Percentiles rank a stretch among this genome's conserved stretches.
These are phyloP conservation scores for Diplodia intermedia DNA, from an alignment of 2,329 filamentous ascomycete genomes.

Conservation along the genomic window DNA sequence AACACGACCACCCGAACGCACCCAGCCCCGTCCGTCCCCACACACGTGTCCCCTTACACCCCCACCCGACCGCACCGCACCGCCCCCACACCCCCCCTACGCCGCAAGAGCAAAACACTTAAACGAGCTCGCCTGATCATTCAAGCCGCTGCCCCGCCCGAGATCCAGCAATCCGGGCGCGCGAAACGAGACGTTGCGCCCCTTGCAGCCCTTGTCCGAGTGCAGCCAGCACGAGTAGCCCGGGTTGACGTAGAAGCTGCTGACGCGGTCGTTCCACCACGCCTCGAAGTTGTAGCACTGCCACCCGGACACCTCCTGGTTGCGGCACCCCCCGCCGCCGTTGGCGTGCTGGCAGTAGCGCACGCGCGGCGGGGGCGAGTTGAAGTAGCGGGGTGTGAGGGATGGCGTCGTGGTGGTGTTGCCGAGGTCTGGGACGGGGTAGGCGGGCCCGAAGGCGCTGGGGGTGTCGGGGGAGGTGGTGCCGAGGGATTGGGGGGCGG, in stretches of 20 bases:
- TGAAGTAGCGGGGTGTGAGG: neutral
- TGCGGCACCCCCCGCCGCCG: neutral
- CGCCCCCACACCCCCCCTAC: no score
- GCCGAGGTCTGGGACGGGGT: neutral
- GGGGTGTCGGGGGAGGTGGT: neutral
- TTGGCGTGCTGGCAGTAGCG: conserved; percentile 20
- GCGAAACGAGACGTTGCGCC: neutral
- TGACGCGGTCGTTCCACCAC: neutral
- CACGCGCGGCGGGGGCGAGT: neutral
- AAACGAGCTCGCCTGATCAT: conserved; percentile 8
- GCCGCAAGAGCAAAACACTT: neutral
- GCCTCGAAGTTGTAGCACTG: neutral
- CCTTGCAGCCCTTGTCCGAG: neutral
- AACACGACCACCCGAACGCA: no score
- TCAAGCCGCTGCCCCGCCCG: neutral
- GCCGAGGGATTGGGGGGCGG: neutral
- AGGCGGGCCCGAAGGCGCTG: neutral
- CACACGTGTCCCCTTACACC: no score
- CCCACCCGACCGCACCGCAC: no score
- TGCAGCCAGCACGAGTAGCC: neutral
- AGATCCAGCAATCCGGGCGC: neutral
- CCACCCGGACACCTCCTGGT: neutral
- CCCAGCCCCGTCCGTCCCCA: no score
- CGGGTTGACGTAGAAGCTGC: neutral
- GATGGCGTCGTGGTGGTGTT: neutral